Base-by-base conservation (phyloP, 352 stramenopile genomes). In the Globisporangium acanthophoron region DNA sequence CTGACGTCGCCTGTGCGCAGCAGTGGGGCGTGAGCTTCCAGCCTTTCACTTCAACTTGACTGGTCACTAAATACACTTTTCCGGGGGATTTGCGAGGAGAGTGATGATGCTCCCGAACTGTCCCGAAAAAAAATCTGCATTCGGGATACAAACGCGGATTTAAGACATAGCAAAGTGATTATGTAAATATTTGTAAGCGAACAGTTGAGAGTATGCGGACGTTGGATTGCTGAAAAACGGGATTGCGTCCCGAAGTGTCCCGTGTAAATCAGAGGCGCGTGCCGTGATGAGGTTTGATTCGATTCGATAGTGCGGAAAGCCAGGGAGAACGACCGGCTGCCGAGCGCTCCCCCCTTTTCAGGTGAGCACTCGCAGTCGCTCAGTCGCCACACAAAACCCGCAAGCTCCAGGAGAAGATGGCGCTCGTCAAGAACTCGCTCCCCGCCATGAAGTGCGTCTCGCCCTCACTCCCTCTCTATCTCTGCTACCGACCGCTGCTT, bases 341-440 rank as follows among this genome's bases (percentile, higher is more conserved):
- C 49, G 21, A 56, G 52, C n/a, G 16, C 18, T 21, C 43, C 20
- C 43, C 40, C 39, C 46, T 29, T 31, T 44, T 46, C 52, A 40
- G 24, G 24, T 27, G 24, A 27, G 24, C 24, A 27, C 24, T 27
- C 24, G 24, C 24, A 27, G 47, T 50, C 48, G 48, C 57, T 35
- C 54, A 39, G 41, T 33, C 27, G 41, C 40, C 55, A 60, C 59
- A 66, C 54, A 62, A 48, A 27, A 46, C 41, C 43, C 16, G 43
- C 37, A 27, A 46, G 43, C 43, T 9, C 43, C 43, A 48, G 43
- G 5, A 54, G 53, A 46, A 65, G 54, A 74, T 77, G 68, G 76
- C 80, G 72, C 66, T 85, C 55, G 66, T 72, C 57, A 76, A 85
- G 68, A 76, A 76, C 58, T 70, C 72, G 49, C 61, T 70, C 52